Percentiles rank a stretch among this genome's conserved stretches.
Evolutionary conservation across 2,329 filamentous ascomycete genomes (phyloP).

Genomic region (Aspergillus texensis): DNA sequence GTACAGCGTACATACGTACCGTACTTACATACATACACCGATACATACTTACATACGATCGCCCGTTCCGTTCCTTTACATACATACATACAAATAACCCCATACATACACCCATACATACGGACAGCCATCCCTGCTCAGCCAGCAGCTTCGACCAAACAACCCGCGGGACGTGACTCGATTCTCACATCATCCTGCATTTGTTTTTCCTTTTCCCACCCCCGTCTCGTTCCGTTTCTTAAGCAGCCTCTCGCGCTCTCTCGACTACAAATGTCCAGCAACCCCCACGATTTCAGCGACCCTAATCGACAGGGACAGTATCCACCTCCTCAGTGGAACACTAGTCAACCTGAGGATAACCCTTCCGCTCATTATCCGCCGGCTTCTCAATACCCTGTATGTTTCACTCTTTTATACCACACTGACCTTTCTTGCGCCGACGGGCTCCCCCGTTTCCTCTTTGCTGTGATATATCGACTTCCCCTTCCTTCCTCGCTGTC

Average conservation of each 20-base stretch:
- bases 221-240: conserved; percentile 25
- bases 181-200: conserved; percentile 35
- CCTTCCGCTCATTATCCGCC: conserved; percentile 38
- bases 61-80: conserved; percentile 10
- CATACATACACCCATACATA: conserved; percentile 15
- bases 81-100: conserved; percentile 12
- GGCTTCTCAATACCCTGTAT: conserved; percentile 41
- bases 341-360: conserved; percentile 42
- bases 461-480: conserved; percentile 17
- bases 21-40: conserved; percentile 8
- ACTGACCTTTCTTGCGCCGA: background rate
- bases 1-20: conserved; percentile 13
- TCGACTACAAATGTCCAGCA: conserved; percentile 45
- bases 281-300: conserved; percentile 45
- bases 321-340: conserved; percentile 46
- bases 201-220: conserved; percentile 25
- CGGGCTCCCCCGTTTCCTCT: background rate
- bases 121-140: conserved; percentile 18
- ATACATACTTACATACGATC: conserved; percentile 19
- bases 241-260: conserved; percentile 25
- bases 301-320: conserved; percentile 50
- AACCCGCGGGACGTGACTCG: conserved; percentile 25
- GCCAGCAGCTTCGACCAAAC: conserved; percentile 17
- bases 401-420: conserved; percentile 19
- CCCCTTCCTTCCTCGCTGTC: conserved; percentile 6